Conservation (phyloP, 441 rosid genomes). For the Pelargonium citronellum region DNA sequence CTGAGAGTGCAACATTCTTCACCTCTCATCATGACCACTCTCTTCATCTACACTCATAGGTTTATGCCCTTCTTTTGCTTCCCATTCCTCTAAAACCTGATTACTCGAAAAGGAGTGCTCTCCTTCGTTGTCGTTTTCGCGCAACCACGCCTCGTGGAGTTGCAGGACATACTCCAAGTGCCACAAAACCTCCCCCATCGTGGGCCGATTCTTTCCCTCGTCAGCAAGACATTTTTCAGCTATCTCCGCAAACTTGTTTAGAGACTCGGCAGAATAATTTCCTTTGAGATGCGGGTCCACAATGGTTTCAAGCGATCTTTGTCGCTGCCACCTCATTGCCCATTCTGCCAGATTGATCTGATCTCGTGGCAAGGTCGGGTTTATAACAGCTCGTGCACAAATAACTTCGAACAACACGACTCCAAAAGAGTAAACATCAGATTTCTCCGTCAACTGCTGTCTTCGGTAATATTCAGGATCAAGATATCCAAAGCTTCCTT, state of each 20-base stretch:
- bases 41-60: slow-evolving; percentile 19
- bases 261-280: slow-evolving; percentile 71
- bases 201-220: slow-evolving; percentile 82
- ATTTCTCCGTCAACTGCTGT: slow-evolving; percentile 90
- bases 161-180: slow-evolving; percentile 88
- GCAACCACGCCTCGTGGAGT: slow-evolving; percentile 83
- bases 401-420: slow-evolving; percentile 95
- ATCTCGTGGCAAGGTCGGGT: slow-evolving; percentile 88
- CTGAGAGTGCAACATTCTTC: slow-evolving; percentile 7
- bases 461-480: slow-evolving; percentile 97
- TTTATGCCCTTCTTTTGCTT: slow-evolving; percentile 18
- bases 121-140: slow-evolving; percentile 25
- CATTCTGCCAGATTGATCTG: slow-evolving; percentile 98
- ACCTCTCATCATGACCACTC: slow-evolving; percentile 16
- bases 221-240: slow-evolving; percentile 97
- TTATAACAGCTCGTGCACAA: slow-evolving; percentile 87
- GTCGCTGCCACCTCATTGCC: slow-evolving; percentile 97
- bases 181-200: slow-evolving; percentile 98
- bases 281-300: slow-evolving; percentile 78
- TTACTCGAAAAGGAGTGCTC: slow-evolving; percentile 37
- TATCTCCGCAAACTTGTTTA: slow-evolving; percentile 88
- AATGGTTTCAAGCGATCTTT: slow-evolving; percentile 86
- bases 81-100: slow-evolving; percentile 26
- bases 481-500: slow-evolving; percentile 95
- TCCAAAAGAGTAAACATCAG: slow-evolving; percentile 93